These are phyloP conservation scores for Solanum dulcamara DNA, from an alignment of 257 asterid species.

Conservation along the genomic window DNA sequence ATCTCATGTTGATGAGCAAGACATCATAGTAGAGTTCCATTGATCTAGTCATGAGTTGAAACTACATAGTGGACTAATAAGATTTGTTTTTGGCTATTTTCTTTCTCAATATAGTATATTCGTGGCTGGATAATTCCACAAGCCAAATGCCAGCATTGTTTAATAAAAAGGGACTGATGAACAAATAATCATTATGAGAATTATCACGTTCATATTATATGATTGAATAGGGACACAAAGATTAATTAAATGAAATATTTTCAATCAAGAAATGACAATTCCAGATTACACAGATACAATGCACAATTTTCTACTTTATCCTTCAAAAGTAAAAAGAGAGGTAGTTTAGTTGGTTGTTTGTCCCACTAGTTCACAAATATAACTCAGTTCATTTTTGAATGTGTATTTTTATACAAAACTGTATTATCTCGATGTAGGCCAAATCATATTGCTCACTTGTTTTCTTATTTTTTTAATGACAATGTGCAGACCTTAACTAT, in stretches of 20 bases:
- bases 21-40: neutral
- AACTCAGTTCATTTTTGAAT: neutral
- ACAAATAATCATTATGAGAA: neutral
- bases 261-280: neutral
- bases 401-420: neutral
- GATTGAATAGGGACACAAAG: neutral
- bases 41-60: neutral
- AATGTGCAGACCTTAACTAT: neutral
- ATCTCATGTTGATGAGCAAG: neutral
- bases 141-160: neutral
- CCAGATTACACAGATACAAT: neutral
- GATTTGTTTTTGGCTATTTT: neutral
- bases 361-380: neutral
- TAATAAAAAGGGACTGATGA: neutral
- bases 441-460: neutral
- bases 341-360: neutral
- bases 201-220: neutral
- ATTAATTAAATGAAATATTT: neutral
- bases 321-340: neutral
- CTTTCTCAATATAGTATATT: neutral
- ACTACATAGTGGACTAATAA: neutral
- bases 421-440: neutral
- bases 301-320: neutral
- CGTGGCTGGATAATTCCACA: neutral
- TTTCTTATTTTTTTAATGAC: neutral